These are phyloP conservation scores for Coemansia sp. DNA, from an alignment of 192 early-diverging fungal genomes.

Conservation along the genomic window DNA sequence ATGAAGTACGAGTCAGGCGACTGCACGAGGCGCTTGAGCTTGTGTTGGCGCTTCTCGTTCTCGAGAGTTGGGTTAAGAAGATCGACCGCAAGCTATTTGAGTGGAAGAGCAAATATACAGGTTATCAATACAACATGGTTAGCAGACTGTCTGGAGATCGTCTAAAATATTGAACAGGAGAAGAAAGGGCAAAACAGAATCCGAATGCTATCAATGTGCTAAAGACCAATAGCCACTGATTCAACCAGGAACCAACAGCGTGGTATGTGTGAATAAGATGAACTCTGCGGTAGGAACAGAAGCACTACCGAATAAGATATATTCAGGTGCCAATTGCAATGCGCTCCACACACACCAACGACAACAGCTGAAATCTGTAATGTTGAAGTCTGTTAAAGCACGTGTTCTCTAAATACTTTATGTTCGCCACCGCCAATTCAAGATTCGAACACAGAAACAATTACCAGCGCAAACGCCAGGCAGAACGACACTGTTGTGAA, in stretches of 20 bases:
- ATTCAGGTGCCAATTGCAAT: no score
- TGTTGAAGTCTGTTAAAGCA: no score
- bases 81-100: slow-evolving; percentile 84
- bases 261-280: neutral
- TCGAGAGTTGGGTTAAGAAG: slow-evolving; percentile 88
- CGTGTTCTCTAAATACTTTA: no score
- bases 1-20: slow-evolving; percentile 98
- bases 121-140: neutral
- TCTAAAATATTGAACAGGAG: neutral
- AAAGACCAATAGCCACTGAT: no score
- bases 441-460: neutral
- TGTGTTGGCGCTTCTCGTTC: slow-evolving; percentile 80
- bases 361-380: no score
- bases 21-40: slow-evolving; percentile 96
- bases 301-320: no score
- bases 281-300: no score
- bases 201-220: no score
- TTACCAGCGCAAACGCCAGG: neutral
- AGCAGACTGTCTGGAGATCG: neutral
- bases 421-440: neutral
- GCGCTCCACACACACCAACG: no score
- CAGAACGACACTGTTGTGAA: neutral
- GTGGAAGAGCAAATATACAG: neutral
- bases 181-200: no score
- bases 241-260: neutral